Percentiles rank a stretch among this genome's conserved stretches.
These are phyloP conservation scores for Sphagnum fallax DNA, from an alignment of 228 moss, liverwort and hornwort genomes.

Conservation along the genomic window DNA sequence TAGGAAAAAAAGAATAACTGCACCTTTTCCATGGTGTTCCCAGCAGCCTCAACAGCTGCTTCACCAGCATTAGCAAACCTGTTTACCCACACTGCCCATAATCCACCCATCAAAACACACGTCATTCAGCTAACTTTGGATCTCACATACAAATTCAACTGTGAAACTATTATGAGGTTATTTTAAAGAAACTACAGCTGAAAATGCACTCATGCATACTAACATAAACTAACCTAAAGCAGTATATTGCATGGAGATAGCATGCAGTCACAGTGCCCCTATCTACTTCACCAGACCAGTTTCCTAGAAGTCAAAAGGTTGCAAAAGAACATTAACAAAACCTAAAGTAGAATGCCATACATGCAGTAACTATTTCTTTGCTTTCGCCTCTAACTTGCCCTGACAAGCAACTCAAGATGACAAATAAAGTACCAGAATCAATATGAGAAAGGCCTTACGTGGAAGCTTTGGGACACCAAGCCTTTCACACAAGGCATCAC, in stretches of 20 bases:
- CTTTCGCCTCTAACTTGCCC: not conserved
- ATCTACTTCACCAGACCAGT: too few relatives aligned
- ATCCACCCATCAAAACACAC: not conserved
- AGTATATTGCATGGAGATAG: not conserved
- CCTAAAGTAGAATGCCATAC: not conserved
- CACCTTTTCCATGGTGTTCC: conserved; percentile 78
- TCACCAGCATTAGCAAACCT: conserved; percentile 98
- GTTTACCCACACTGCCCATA: conserved; percentile 83
- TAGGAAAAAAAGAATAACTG: conserved; percentile 6
- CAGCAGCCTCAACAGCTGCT: conserved; percentile 81
- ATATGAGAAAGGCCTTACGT: conserved; percentile 21
- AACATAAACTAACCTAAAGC: not conserved
- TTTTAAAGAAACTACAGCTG: not conserved
- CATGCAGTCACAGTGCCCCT: too few relatives aligned
- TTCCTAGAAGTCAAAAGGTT: too few relatives aligned
- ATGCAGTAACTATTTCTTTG: not conserved
- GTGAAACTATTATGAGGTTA: not conserved
- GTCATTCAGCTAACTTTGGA: not conserved
- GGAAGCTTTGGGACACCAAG: conserved; percentile 68
- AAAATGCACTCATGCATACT: not conserved
- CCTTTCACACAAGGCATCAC: conserved; percentile 61
- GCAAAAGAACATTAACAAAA: not conserved
- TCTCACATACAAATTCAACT: not conserved
- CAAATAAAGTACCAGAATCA: not conserved
- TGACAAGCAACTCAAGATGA: not conserved